Evolutionary conservation across 2,329 filamentous ascomycete genomes (phyloP).

Genomic region (Diaporthe batatas): DNA sequence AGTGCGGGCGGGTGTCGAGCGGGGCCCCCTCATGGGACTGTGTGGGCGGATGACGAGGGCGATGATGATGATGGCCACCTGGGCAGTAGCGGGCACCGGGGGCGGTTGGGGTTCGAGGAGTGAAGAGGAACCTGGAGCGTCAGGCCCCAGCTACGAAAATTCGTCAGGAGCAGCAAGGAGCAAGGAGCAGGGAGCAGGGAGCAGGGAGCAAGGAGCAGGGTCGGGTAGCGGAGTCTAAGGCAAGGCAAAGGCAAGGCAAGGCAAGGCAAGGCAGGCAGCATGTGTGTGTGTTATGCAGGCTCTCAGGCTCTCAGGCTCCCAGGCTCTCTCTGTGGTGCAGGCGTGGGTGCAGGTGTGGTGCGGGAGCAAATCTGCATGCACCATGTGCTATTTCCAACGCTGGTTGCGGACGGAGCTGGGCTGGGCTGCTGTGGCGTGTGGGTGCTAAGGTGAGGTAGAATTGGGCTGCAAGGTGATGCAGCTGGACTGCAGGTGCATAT

Average conservation of each 20-base stretch:
- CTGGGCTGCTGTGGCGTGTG: constrained; percentile 13
- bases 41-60: constrained; percentile 33
- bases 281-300: constrained; percentile 36
- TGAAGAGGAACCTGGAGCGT: constrained; percentile 25
- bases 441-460: constrained; percentile 38
- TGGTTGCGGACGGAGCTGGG: constrained; percentile 20
- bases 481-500: constrained; percentile 41
- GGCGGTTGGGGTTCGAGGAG: constrained; percentile 25
- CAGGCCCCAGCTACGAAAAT: constrained; percentile 31
- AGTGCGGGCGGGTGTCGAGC: constrained; percentile 3
- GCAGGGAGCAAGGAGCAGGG: constrained; percentile 3
- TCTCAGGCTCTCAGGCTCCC: background rate
- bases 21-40: constrained; percentile 20
- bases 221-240: constrained; percentile 38
- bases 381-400: constrained; percentile 34
- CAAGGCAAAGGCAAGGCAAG: constrained; percentile 29
- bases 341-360: constrained; percentile 18
- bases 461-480: constrained; percentile 41
- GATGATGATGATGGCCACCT: constrained; percentile 12
- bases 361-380: constrained; percentile 32
- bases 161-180: constrained; percentile 18
- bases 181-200: constrained; percentile 4
- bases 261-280: constrained; percentile 36
- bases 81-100: background rate
- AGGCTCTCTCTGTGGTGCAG: background rate